Evolutionary conservation across 768 basidiomycete species (phyloP).

Genomic region (Agrocybe praecox): DNA sequence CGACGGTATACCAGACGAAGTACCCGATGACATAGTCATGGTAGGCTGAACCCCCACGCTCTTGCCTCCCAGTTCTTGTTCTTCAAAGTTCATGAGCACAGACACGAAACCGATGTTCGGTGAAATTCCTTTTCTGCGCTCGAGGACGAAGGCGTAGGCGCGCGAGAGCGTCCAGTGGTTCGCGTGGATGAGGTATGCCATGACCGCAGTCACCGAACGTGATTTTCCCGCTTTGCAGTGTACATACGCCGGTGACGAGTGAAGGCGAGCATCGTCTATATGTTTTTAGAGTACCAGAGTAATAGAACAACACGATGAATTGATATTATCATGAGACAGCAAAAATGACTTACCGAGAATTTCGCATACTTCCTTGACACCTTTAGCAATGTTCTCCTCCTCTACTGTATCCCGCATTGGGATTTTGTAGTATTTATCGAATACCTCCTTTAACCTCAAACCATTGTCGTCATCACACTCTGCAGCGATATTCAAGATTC

Average conservation of each 20-base stretch:
- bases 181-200: constrained; percentile 96
- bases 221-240: constrained; percentile 98
- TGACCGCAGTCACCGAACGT: constrained; percentile 93
- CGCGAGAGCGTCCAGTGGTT: constrained; percentile 95
- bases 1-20: constrained; percentile 9
- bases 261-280: constrained; percentile 88
- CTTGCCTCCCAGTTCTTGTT: constrained; percentile 82
- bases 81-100: constrained; percentile 96
- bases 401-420: constrained; percentile 97
- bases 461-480: constrained; percentile 90
- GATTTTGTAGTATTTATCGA: constrained; percentile 85
- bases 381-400: constrained; percentile 83
- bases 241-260: constrained; percentile 88
- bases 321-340: background rate
- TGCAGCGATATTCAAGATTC: constrained; percentile 89
- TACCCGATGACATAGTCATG: constrained; percentile 6
- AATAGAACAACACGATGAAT: background rate
- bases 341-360: constrained; percentile 69
- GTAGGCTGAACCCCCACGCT: constrained; percentile 64
- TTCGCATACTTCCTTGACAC: constrained; percentile 84
- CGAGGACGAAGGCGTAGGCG: constrained; percentile 90
- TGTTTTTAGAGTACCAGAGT: background rate
- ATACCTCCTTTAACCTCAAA: constrained; percentile 62
- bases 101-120: constrained; percentile 98
- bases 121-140: constrained; percentile 91